Evolutionary conservation across 73 alveolate species (phyloP), one percentile per base, ranked within the genome.

Genomic region (Strombidium stylifer): DNA sequence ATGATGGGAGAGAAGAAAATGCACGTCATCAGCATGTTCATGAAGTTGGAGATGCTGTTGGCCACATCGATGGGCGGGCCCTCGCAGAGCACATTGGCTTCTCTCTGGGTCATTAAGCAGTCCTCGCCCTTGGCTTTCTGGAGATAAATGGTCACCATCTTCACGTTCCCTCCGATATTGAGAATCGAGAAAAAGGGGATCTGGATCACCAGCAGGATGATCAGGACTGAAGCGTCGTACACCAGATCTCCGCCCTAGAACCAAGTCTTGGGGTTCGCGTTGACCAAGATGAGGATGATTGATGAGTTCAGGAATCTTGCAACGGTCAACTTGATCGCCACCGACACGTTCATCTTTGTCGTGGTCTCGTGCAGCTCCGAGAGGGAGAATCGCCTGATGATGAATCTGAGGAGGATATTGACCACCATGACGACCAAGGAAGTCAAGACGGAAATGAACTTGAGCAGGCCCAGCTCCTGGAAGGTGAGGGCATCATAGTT

Each of bases 261-360:
- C 86, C 87, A 84, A 4, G 52, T 53, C 12, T 50, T 50, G 1
- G 21, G 42, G 0, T 39, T 19, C 34, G 5, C 16, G 39, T 57
- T 75, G 15, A 83, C 76, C 16, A 83, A 35, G 46, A 82, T 42
- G n/a, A 90, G 85, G 10, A 87, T 69, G 6, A 87, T 54, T 14
- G 93, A 84, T 20, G 96, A 75, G 46, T 87, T 87, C 1, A 76
- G 27, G 50, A 87, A 87, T 40, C 68, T 42, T 4, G 91, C 85
- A n/a, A 69, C 21, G 8, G 76, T 42, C 19, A 85, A 60, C 49
- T 87, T 87, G 36, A 53, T 40, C 1, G 96, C 90, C 20, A 77
- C 81, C 27, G 89, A 68, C n/a, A 87, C 56, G 36, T 82, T 71
- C 54, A 50, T 77, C 19, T 72, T 79, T 14, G 96, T 87, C 42